Evolutionary conservation across 2,329 filamentous ascomycete species (phyloP).

Genomic region (Sclerotinia borealis): DNA sequence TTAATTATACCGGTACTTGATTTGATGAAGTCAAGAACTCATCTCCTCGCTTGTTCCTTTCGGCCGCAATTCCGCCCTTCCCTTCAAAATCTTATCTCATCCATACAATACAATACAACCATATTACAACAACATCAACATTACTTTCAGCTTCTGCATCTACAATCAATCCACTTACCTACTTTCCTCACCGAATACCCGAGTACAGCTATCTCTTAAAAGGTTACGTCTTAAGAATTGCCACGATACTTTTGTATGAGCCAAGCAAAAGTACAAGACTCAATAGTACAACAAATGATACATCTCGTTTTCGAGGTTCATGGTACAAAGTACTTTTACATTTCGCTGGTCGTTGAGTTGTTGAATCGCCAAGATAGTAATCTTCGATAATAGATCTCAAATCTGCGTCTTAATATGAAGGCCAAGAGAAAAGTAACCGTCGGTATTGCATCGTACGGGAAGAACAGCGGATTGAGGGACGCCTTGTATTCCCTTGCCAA

Average conservation of each 20-base stretch:
- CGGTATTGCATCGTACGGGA: constrained; percentile 1
- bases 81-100: not conserved
- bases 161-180: not conserved
- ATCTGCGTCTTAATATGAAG: constrained; percentile 4
- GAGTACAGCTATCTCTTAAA: not conserved
- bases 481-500: constrained; percentile 10
- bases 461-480: constrained; percentile 5
- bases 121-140: not conserved
- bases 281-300: not conserved
- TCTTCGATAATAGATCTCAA: constrained; percentile 5
- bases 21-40: no score
- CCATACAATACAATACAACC: not conserved
- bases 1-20: no score
- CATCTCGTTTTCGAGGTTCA: not conserved
- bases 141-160: not conserved
- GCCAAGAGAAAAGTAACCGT: constrained; percentile 9
- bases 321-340: not conserved
- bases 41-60: not conserved
- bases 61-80: not conserved
- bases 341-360: constrained; percentile 9
- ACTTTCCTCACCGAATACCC: not conserved
- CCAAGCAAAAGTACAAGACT: constrained; percentile 8
- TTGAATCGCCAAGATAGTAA: constrained; percentile 9
- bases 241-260: not conserved
- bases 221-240: not conserved